Evolutionary conservation across 305 asterid genomes (phyloP).

Genomic region (Solanum hybrid): DNA sequence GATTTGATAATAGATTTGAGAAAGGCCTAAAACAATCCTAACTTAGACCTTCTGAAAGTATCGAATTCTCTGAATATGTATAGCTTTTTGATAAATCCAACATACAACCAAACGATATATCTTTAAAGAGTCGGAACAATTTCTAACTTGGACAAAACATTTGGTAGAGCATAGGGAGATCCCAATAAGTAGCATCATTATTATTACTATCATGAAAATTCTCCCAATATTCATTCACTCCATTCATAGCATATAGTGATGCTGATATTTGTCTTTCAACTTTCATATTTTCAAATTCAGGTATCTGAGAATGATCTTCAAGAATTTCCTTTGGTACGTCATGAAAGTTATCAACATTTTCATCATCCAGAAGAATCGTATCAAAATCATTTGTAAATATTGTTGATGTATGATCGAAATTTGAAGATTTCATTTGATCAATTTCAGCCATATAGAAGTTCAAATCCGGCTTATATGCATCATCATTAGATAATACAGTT

Average conservation of each 20-base stretch:
- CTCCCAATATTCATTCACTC: constrained; percentile 57
- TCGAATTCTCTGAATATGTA: background rate
- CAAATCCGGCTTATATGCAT: constrained; percentile 53
- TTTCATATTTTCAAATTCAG: constrained; percentile 47
- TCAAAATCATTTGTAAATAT: constrained; percentile 19
- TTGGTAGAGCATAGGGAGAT: constrained; percentile 48
- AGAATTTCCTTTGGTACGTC: constrained; percentile 6
- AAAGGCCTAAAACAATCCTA: background rate
- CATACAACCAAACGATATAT: background rate
- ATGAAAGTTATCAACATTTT: constrained; percentile 3
- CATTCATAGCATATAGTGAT: constrained; percentile 71
- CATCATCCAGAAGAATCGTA: constrained; percentile 13
- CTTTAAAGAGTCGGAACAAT: background rate
- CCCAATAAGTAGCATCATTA: constrained; percentile 51
- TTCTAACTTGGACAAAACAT: constrained; percentile 45
- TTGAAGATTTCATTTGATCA: constrained; percentile 15
- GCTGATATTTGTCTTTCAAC: constrained; percentile 76
- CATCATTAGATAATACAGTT: constrained; percentile 17
- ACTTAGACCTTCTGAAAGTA: constrained; percentile 14
- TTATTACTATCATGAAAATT: constrained; percentile 24
- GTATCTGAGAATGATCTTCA: constrained; percentile 13
- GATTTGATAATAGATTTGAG: background rate
- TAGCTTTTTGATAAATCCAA: background rate
- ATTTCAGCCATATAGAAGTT: constrained; percentile 32
- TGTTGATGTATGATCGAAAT: constrained; percentile 5